Evolutionary conservation across 176 grass and related monocot species (phyloP).

Genomic region (Juncus effusus): DNA sequence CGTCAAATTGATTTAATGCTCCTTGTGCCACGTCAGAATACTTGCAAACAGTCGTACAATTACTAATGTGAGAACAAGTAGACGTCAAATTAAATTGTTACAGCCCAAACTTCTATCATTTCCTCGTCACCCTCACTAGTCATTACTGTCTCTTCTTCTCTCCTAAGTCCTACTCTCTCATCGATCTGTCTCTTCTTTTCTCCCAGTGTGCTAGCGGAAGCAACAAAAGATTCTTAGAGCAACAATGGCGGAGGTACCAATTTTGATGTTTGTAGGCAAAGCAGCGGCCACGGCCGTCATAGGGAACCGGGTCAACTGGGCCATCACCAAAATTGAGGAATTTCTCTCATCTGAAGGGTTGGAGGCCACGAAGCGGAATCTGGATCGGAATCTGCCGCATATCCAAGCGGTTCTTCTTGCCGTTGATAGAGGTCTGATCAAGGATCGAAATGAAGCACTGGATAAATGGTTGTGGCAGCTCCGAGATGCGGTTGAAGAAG

Average conservation of each 20-base stretch:
- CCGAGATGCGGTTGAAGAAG: conserved; percentile 33
- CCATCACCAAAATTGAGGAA: conserved; percentile 19
- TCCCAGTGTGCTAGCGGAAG: too few species aligned
- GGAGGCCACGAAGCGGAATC: background rate
- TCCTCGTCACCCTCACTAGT: too few species aligned
- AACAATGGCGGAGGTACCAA: conserved; percentile 14
- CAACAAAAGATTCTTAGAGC: background rate
- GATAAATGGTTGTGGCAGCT: conserved; percentile 39
- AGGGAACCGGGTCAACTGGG: conserved; percentile 15
- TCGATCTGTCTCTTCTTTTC: too few species aligned
- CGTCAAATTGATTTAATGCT: too few species aligned
- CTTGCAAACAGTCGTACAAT: too few species aligned
- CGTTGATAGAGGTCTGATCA: conserved; percentile 19
- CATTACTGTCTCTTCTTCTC: too few species aligned
- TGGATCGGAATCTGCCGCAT: conserved; percentile 4
- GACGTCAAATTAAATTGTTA: too few species aligned
- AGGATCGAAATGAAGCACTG: conserved; percentile 8
- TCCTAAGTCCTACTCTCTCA: too few species aligned
- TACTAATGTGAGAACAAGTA: too few species aligned
- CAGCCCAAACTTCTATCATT: too few species aligned
- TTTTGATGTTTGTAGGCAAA: conserved; percentile 30
- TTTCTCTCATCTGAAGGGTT: background rate
- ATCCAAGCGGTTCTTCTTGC: conserved; percentile 22
- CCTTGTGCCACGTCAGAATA: too few species aligned
- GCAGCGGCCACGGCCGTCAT: conserved; percentile 20